Conservation (phyloP, 1,284 basidiomycete genomes). For the Cryptococcus neoformans region DNA sequence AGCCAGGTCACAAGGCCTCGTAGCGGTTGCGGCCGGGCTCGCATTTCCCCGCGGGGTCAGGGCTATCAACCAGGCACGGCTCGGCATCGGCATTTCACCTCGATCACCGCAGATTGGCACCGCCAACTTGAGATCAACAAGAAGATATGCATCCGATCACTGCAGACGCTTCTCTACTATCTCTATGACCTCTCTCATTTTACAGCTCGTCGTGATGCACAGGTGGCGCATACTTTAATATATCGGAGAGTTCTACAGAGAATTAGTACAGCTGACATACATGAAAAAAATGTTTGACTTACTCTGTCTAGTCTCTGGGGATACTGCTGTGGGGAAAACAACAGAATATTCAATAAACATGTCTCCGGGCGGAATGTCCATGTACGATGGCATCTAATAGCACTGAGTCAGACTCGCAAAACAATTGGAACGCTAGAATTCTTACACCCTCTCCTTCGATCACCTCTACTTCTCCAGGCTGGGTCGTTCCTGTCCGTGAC, state of each 20-base stretch:
- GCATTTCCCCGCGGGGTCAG: too few relatives aligned
- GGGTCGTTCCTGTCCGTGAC: conserved; percentile 72
- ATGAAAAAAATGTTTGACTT: conserved; percentile 1
- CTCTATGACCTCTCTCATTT: background rate
- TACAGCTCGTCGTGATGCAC: conserved; percentile 13
- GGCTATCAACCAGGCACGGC: too few relatives aligned
- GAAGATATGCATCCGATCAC: too few relatives aligned
- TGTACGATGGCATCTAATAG: conserved; percentile 67
- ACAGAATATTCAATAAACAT: conserved; percentile 89
- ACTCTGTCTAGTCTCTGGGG: conserved; percentile 66
- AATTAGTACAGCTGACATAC: background rate
- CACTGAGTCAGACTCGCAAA: background rate
- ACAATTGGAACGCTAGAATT: background rate
- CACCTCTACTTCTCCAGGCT: conserved; percentile 86
- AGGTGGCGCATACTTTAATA: conserved; percentile 8
- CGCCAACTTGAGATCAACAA: too few relatives aligned
- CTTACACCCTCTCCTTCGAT: conserved; percentile 73
- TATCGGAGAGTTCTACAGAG: conserved; percentile 11
- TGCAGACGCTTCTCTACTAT: too few relatives aligned
- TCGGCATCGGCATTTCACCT: too few relatives aligned
- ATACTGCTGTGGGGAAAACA: conserved; percentile 70
- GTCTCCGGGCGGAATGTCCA: conserved; percentile 65
- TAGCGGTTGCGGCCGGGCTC: too few relatives aligned
- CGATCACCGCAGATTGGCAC: too few relatives aligned
- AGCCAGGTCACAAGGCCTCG: too few relatives aligned